Conservation (phyloP, 2,329 filamentous ascomycete species). For the Stenocarpella maydis region DNA sequence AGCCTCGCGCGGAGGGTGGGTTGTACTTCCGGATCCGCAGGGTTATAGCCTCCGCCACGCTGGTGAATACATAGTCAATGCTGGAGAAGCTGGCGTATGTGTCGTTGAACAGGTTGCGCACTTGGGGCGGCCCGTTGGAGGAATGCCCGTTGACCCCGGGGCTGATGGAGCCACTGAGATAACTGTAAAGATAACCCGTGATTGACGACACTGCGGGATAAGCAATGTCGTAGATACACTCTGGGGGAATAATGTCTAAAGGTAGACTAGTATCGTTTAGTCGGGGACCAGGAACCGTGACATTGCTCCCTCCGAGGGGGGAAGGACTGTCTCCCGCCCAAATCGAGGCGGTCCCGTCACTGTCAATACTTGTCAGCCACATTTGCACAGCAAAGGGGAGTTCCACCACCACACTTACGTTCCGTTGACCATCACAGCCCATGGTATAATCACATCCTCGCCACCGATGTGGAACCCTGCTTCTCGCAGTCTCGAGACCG, state of each 20-base stretch:
- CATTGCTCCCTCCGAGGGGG: background rate
- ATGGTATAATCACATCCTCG: constrained; percentile 8
- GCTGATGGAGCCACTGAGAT: background rate
- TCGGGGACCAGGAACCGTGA: background rate
- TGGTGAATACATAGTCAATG: background rate
- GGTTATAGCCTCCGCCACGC: background rate
- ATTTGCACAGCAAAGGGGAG: background rate
- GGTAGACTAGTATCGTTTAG: background rate
- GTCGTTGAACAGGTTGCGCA: constrained; percentile 8
- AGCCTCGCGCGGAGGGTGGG: background rate
- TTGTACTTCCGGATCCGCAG: constrained; percentile 3
- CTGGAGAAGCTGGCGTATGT: constrained; percentile 7
- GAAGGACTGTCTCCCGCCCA: background rate
- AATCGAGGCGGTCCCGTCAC: constrained; percentile 5
- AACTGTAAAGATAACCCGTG: background rate
- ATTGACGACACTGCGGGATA: constrained; percentile 3
- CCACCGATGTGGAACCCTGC: background rate
- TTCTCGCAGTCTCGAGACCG: background rate
- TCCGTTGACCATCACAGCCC: constrained; percentile 4
- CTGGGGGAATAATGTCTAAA: background rate
- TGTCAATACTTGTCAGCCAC: background rate
- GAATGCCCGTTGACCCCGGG: constrained; percentile 1
- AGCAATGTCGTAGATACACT: constrained; percentile 1
- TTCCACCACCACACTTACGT: background rate
- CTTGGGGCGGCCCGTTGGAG: background rate